Evolutionary conservation across 768 basidiomycete species (phyloP), one percentile per base, ranked within the genome.

Genomic region (Boletus patriciae): DNA sequence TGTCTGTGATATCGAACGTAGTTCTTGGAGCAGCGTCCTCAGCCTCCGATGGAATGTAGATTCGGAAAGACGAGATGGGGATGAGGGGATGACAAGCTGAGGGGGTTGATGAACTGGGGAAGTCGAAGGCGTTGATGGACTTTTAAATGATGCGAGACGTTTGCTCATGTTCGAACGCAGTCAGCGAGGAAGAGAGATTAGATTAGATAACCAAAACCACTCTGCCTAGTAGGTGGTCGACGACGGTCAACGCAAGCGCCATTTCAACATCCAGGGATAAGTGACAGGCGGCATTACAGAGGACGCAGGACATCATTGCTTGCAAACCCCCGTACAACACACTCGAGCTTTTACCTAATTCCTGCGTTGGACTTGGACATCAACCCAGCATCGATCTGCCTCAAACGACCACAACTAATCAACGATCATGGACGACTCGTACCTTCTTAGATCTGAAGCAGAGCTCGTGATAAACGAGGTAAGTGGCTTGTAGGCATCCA

Each of bases 31-130:
- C 4, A 83, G 73, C 2, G 83, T 77, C 49, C 90, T 76, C n/a
- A 85, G 75, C 76, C 84, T 91, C 15, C 93, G 83, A 69, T 95
- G 93, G 70, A 84, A 85, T 0, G 91, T 89, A 1, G 90, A 87
- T 67, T 94, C 93, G 46, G 73, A 63, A 12, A 63, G 46, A 25
- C 73, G 70, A 19, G 72, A 78, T 52, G 76, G 74, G 18, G 84
- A 82, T 1, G 52, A 80, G 71, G 60, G 80, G 49, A 81, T 61
- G 42, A 52, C 62, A 34, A 70, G 75, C 34, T 72, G 66, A 40
- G 71, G 67, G 54, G 71, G 75, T 50, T 71, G 77, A 61, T 74
- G 73, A 11, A 83, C 84, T 15, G 91, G 90, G 0, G 86, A 85
- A 0, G 86, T 67, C 2, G 83, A 78, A 0, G 91, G 91, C 2